These are phyloP conservation scores for Byssothecium circinans DNA, from an alignment of 2,329 filamentous ascomycete species.

Conservation along the genomic window DNA sequence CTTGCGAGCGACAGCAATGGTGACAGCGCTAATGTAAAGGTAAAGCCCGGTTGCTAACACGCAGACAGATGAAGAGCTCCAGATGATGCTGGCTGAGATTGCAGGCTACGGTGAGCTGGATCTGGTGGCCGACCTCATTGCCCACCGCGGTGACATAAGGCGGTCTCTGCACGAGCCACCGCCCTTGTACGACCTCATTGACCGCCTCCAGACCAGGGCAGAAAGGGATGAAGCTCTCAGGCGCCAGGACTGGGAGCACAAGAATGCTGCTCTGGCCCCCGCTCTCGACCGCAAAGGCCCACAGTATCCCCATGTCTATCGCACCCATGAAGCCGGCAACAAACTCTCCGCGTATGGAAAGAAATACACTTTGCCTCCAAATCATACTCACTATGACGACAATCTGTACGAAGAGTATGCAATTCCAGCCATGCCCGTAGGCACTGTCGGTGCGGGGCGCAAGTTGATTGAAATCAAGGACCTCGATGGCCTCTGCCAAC, in stretches of 20 bases:
- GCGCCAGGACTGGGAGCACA: conserved; percentile 79
- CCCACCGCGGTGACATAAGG: conserved; percentile 68
- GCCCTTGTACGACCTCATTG: conserved; percentile 50
- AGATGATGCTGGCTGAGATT: conserved; percentile 84
- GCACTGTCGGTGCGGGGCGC: conserved; percentile 70
- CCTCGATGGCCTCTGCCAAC: conserved; percentile 83
- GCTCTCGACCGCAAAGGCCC: conserved; percentile 70
- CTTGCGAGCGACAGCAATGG: conserved; percentile 65
- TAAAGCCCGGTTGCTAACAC: background rate
- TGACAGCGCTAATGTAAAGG: conserved; percentile 9
- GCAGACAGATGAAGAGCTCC: conserved; percentile 74
- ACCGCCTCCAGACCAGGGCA: conserved; percentile 69
- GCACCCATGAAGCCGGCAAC: conserved; percentile 79
- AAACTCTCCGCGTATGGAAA: conserved; percentile 76
- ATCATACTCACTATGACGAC: conserved; percentile 70
- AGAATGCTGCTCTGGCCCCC: conserved; percentile 70
- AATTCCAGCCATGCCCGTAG: conserved; percentile 81
- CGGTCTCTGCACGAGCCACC: conserved; percentile 29
- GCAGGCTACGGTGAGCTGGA: conserved; percentile 93
- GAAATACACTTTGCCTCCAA: conserved; percentile 79
- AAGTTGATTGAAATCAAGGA: conserved; percentile 77
- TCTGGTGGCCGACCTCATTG: conserved; percentile 86
- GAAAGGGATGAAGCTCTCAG: conserved; percentile 79
- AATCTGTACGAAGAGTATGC: conserved; percentile 86
- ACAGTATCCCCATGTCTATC: conserved; percentile 93